Percentiles rank a stretch among this genome's conserved stretches.
phyloP scores from a whole-genome alignment of 2,329 filamentous ascomycete species.

The Neopestalotiopsis sp. region DNA sequence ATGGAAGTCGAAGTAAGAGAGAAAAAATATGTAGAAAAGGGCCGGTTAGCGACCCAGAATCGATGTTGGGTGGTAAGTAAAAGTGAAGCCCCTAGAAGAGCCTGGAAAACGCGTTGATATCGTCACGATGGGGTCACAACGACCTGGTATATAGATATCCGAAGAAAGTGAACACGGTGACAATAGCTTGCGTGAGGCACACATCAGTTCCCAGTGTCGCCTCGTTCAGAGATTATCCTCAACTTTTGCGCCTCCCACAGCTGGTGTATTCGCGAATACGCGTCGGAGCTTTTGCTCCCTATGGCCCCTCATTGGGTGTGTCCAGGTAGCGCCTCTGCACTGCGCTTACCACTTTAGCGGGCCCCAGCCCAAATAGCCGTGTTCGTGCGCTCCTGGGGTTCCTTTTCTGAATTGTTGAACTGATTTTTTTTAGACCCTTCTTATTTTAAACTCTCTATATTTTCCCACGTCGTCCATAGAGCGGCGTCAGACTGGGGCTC shows the following conservation, averaged over 20 bases:
- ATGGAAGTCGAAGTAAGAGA: not conserved
- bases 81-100: not conserved
- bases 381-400: conserved; percentile 5
- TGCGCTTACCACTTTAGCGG: conserved; percentile 15
- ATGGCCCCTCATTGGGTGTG: conserved; percentile 1
- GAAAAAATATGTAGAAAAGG: not conserved
- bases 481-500: not conserved
- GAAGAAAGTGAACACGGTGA: not conserved
- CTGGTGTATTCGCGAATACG: conserved; percentile 5
- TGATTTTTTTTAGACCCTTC: not conserved
- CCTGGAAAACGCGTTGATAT: not conserved
- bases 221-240: not conserved
- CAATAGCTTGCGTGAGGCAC: not conserved
- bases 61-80: not conserved
- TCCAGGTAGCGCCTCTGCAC: not conserved
- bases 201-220: not conserved
- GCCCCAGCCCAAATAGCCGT: conserved; percentile 3
- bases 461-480: not conserved
- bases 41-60: not conserved
- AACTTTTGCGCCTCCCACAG: conserved; percentile 1
- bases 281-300: conserved; percentile 10
- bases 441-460: not conserved
- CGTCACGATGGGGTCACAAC: not conserved
- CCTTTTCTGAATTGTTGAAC: not conserved
- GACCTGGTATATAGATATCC: not conserved